Evolutionary conservation across 768 basidiomycete species (phyloP).

Genomic region (Cystobasidium tubakii): DNA sequence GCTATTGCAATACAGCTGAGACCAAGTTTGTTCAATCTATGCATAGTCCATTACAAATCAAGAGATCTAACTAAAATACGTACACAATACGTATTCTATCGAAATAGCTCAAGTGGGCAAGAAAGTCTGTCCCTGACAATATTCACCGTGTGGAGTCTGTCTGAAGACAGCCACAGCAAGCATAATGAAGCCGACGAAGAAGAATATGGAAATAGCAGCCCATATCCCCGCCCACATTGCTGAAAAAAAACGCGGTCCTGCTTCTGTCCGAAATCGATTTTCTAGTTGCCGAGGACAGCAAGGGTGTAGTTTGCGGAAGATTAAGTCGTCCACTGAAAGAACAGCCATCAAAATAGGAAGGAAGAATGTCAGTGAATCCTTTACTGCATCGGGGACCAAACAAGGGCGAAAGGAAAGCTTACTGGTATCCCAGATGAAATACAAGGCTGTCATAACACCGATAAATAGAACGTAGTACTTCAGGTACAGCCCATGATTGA

Average conservation of each 20-base stretch:
- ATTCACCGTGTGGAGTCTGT: conserved; percentile 34
- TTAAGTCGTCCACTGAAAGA: conserved; percentile 24
- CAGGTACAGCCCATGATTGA: conserved; percentile 31
- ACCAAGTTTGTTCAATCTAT: too few relatives aligned
- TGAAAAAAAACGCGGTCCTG: conserved; percentile 9
- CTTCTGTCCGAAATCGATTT: conserved; percentile 17
- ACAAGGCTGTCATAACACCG: conserved; percentile 32
- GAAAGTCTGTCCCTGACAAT: conserved; percentile 29
- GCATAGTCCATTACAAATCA: too few relatives aligned
- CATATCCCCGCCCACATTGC: conserved; percentile 4
- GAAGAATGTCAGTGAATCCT: not conserved
- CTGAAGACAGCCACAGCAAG: conserved; percentile 31
- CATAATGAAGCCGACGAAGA: conserved; percentile 29
- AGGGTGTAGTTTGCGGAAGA: conserved; percentile 27
- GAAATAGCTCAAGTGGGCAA: not conserved
- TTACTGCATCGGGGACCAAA: not conserved
- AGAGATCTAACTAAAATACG: too few relatives aligned
- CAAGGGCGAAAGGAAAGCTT: not conserved
- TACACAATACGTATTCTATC: not conserved
- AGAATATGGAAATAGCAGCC: conserved; percentile 25
- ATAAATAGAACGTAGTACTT: conserved; percentile 32
- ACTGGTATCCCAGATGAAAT: conserved; percentile 32
- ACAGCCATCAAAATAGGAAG: not conserved
- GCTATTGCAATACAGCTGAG: too few relatives aligned
- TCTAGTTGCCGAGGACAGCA: conserved; percentile 19